Percentiles rank a stretch among this genome's conserved stretches.
Evolutionary conservation across 371 early-diverging fungal species (phyloP).

Genomic region (Blakeslea trispora): DNA sequence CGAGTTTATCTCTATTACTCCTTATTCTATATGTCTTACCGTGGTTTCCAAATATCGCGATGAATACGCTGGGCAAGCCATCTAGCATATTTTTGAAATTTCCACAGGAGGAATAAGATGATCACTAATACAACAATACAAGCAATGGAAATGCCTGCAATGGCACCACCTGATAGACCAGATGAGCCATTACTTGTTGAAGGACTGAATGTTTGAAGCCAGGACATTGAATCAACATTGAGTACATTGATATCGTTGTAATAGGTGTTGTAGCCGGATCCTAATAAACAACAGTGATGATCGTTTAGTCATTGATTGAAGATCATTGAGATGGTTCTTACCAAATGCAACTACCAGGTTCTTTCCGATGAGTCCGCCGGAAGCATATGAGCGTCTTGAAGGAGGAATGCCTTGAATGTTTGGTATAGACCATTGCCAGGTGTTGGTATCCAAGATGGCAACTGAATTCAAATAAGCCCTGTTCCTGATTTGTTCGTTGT

Average conservation of each 20-base stretch:
- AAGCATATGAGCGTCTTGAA: constrained; percentile 42
- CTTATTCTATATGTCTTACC: constrained; percentile 16
- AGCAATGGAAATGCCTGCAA: constrained; percentile 50
- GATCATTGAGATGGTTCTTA: constrained; percentile 13
- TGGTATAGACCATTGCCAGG: constrained; percentile 46
- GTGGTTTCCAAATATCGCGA: constrained; percentile 50
- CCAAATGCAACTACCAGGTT: constrained; percentile 46
- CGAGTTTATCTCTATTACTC: background rate
- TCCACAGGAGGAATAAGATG: constrained; percentile 45
- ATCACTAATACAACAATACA: constrained; percentile 35
- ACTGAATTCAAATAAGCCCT: constrained; percentile 34
- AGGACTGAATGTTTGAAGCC: constrained; percentile 38
- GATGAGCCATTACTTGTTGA: constrained; percentile 10
- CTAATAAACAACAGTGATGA: constrained; percentile 14
- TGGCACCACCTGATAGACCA: constrained; percentile 37
- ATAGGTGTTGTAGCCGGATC: constrained; percentile 33
- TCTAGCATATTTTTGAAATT: constrained; percentile 41
- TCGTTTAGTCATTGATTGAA: constrained; percentile 1
- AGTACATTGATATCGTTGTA: constrained; percentile 51
- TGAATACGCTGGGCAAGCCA: constrained; percentile 44
- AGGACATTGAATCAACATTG: constrained; percentile 19
- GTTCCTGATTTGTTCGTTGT: constrained; percentile 18
- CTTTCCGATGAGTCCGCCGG: constrained; percentile 37
- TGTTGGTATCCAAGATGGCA: constrained; percentile 42
- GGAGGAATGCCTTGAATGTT: constrained; percentile 38